A percentile compares a stretch with the other conserved stretches of the same genome.
Conservation (phyloP, 2,329 filamentous ascomycete genomes). For the Cytospora piceae region DNA sequence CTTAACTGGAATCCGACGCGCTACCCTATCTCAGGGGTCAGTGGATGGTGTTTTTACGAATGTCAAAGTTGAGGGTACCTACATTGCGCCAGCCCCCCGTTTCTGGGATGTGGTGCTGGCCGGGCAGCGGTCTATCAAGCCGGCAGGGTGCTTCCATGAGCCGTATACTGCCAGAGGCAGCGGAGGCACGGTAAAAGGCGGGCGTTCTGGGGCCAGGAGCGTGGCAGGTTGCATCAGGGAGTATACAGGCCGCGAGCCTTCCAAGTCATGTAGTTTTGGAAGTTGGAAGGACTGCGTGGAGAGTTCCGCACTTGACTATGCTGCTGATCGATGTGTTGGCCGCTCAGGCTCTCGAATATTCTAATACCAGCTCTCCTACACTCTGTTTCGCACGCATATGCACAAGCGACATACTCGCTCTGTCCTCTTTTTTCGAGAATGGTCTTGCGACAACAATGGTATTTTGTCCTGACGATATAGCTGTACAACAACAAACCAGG, state of each 20-base stretch:
- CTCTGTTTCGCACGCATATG: not conserved
- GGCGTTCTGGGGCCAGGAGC: not conserved
- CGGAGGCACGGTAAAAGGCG: not conserved
- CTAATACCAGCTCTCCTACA: not conserved
- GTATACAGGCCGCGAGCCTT: not conserved
- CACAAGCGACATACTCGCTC: no score
- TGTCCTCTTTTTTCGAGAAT: no score
- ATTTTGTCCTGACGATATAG: no score
- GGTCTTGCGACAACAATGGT: no score
- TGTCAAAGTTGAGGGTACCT: not conserved
- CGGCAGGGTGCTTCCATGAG: not conserved
- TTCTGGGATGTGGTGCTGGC: not conserved
- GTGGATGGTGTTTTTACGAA: not conserved
- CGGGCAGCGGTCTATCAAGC: not conserved
- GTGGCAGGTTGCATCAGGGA: not conserved
- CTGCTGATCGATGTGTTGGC: not conserved
- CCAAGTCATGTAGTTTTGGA: not conserved
- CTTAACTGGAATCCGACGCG: conserved; percentile 7
- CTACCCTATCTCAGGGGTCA: not conserved
- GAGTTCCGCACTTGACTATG: not conserved
- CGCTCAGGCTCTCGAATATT: not conserved
- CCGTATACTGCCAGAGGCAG: not conserved
- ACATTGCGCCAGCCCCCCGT: conserved; percentile 3
- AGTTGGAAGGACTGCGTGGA: not conserved
- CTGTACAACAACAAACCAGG: no score